Evolutionary conservation across 2,329 filamentous ascomycete species (phyloP).

Genomic region (Zopfia rhizophila): DNA sequence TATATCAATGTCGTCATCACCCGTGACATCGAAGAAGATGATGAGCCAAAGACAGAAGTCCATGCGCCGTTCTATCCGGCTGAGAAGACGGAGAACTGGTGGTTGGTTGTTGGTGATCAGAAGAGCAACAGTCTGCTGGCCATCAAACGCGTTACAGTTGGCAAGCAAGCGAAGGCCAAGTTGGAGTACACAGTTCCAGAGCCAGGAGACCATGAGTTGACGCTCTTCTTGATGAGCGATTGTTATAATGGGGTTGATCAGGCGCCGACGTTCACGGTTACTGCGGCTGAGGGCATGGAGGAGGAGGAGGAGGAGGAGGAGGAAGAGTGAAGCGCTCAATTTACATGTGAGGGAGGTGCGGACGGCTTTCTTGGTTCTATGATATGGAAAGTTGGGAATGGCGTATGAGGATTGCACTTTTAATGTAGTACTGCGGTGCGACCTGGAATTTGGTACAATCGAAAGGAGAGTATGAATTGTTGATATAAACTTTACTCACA

Average conservation of each 20-base stretch:
- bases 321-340: no score
- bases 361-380: no score
- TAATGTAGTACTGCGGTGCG: no score
- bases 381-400: no score
- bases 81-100: slow-evolving; percentile 98
- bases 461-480: no score
- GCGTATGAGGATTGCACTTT: no score
- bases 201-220: slow-evolving; percentile 85
- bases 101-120: slow-evolving; percentile 95
- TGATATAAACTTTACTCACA: no score
- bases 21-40: slow-evolving; percentile 79
- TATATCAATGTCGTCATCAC: slow-evolving; percentile 87
- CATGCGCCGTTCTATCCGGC: slow-evolving; percentile 94
- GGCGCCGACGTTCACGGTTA: slow-evolving; percentile 87
- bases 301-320: slow-evolving; percentile 90
- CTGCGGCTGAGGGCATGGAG: slow-evolving; percentile 91
- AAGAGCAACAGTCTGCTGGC: slow-evolving; percentile 86
- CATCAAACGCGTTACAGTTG: slow-evolving; percentile 94
- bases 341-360: no score
- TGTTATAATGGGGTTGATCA: slow-evolving; percentile 98
- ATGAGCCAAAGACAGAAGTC: slow-evolving; percentile 81
- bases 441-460: no score
- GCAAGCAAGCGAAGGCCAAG: slow-evolving; percentile 77
- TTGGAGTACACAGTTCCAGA: slow-evolving; percentile 90
- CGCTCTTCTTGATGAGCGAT: slow-evolving; percentile 95